A percentile compares a stretch with the other conserved stretches of the same genome.
Evolutionary conservation across 305 asterid genomes (phyloP).

Genomic region (Lippia alba): DNA sequence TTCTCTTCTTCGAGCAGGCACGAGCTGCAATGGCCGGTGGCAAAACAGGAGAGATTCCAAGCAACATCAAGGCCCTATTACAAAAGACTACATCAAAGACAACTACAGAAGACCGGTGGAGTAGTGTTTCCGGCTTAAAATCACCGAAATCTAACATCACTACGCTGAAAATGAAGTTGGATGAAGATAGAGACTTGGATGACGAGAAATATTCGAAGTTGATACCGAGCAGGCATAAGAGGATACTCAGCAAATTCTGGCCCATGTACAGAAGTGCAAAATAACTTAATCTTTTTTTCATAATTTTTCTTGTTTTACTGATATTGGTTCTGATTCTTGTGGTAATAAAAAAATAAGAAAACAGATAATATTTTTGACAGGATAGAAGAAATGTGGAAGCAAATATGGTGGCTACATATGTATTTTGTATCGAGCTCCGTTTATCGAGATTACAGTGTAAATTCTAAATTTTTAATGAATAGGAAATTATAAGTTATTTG

Average conservation of each 20-base stretch:
- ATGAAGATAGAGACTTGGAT: constrained; percentile 58
- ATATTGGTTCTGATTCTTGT: constrained; percentile 35
- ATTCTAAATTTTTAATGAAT: background rate
- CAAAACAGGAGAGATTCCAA: constrained; percentile 60
- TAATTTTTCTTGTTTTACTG: background rate
- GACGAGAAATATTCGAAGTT: constrained; percentile 50
- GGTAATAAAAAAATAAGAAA: constrained; percentile 44
- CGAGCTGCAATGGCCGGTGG: constrained; percentile 70
- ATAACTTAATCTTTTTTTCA: too few species aligned
- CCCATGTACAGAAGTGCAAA: constrained; percentile 54
- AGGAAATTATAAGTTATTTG: background rate
- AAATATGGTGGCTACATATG: background rate
- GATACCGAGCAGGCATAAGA: constrained; percentile 61
- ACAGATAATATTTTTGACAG: constrained; percentile 16
- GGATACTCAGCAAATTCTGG: constrained; percentile 85
- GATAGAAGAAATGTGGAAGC: constrained; percentile 11
- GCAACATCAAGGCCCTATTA: constrained; percentile 66
- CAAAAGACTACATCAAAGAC: constrained; percentile 48
- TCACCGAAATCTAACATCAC: constrained; percentile 69
- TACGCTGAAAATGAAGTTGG: constrained; percentile 83
- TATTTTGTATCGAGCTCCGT: background rate
- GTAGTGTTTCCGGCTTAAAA: constrained; percentile 68
- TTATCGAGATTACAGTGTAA: too few species aligned
- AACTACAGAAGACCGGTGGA: constrained; percentile 67
- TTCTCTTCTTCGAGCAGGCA: constrained; percentile 91